Evolutionary conservation across 352 stramenopile species (phyloP), one percentile per base, ranked within the genome.

Genomic region (Pythium rishiriense): DNA sequence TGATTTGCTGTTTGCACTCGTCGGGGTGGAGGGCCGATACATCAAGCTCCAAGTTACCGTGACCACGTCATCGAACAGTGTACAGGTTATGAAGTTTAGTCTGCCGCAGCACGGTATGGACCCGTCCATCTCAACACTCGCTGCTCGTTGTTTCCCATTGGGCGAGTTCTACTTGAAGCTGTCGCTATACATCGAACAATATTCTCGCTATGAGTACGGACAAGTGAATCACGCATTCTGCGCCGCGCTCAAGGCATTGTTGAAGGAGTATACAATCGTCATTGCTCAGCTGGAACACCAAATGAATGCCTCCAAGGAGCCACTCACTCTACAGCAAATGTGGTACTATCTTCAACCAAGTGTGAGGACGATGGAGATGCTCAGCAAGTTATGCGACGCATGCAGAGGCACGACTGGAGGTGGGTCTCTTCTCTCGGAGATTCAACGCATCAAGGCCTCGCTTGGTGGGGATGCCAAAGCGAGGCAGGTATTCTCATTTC

Each of bases 201-300:
- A 83, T 51, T 89, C 83, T 31, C 74, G 89, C 24, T 93, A 96
- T 60, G 95, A 98, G 72, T 97, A 96, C 64, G 96, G 96, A 0
- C 84, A 94, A 74, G 91, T 98, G 12, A 97, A 92, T 39, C 96
- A 98, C 72, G 91, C 94, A 10, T 89, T 99, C 51, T 97, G 90
- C 42, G 95, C 96, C 29, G 91, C 89, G 12, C 73, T 98, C 11
- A 97, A 98, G 63, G 73, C 81, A 7, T 70, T 98, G 15, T 53
- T 98, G 35, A 91, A 96, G 61, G 93, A 99, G 64, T 98, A 98
- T 74, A 88, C 90, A 43, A 87, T 93, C 37, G 96, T 98, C 69
- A 83, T 98, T 29, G 83, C 82, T 1, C 90, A 97, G 56, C 68
- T 99, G 8, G 93, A 99, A 67, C 76, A 88, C 33, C 81, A 89